phyloP scores from a whole-genome alignment of 1,284 basidiomycete genomes.

The Athelia psychrophila region DNA sequence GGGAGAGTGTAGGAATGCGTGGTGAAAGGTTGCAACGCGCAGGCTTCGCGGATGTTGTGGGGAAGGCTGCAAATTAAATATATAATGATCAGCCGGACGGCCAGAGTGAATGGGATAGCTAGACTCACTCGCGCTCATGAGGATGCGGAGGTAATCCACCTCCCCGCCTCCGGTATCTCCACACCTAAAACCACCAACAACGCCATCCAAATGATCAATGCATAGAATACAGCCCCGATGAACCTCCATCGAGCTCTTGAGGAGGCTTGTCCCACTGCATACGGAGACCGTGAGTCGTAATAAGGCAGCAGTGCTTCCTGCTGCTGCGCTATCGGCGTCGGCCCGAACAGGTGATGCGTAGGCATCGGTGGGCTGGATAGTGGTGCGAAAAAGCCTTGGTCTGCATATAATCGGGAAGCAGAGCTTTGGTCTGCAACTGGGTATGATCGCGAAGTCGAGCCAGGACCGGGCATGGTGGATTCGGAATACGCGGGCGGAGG shows the following conservation, averaged over 20 bases:
- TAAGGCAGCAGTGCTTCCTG: slow-evolving; percentile 26
- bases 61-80: too few species aligned
- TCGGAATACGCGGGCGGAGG: slow-evolving; percentile 1
- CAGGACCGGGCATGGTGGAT: neutral
- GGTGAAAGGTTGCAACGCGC: too few species aligned
- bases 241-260: slow-evolving; percentile 44
- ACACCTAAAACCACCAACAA: slow-evolving; percentile 13
- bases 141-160: neutral
- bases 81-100: too few species aligned
- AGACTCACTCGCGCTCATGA: neutral
- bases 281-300: slow-evolving; percentile 42
- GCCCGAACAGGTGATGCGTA: neutral
- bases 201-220: slow-evolving; percentile 29
- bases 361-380: neutral
- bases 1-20: too few species aligned
- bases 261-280: slow-evolving; percentile 41
- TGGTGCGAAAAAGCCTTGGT: neutral
- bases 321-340: neutral
- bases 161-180: neutral
- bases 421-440: neutral
- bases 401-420: neutral
- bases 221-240: slow-evolving; percentile 37
- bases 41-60: too few species aligned
- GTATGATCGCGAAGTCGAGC: neutral
- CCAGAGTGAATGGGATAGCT: too few species aligned